phyloP scores from a whole-genome alignment of 1,139 yeast genomes.

The Yamadazyma diddensiae region DNA sequence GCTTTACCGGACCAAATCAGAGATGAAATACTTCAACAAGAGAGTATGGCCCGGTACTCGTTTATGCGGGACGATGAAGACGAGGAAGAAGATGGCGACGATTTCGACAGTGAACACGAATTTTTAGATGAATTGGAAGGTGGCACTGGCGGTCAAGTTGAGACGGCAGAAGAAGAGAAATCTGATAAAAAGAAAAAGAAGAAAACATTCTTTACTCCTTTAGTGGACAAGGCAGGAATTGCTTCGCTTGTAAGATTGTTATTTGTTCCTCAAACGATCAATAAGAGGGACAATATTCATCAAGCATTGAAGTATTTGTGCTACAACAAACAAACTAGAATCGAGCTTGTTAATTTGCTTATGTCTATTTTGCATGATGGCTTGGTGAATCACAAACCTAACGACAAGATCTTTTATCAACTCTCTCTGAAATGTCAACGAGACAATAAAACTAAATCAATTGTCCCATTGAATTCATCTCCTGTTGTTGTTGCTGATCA shows the following conservation, averaged over 20 bases:
- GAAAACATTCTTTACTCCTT: slow-evolving; percentile 53
- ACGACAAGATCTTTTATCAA: slow-evolving; percentile 65
- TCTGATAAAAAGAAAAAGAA: slow-evolving; percentile 9
- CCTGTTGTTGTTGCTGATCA: slow-evolving; percentile 75
- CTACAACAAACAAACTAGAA: slow-evolving; percentile 72
- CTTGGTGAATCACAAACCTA: slow-evolving; percentile 52
- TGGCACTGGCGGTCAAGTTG: slow-evolving; percentile 4
- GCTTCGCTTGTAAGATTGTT: slow-evolving; percentile 69
- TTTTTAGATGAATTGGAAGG: slow-evolving; percentile 10
- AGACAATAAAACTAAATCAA: slow-evolving; percentile 17
- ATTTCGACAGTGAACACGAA: slow-evolving; percentile 15
- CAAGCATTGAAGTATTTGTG: slow-evolving; percentile 68
- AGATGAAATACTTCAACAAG: slow-evolving; percentile 71
- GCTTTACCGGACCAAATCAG: slow-evolving; percentile 78
- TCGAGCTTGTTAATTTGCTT: slow-evolving; percentile 71
- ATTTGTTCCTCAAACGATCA: slow-evolving; percentile 69
- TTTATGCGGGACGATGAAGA: slow-evolving; percentile 24
- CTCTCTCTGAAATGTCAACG: slow-evolving; percentile 38
- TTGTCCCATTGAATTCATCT: slow-evolving; percentile 61
- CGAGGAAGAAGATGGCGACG: slow-evolving; percentile 21
- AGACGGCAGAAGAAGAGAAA: background rate
- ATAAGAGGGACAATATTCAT: slow-evolving; percentile 64
- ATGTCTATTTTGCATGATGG: slow-evolving; percentile 77
- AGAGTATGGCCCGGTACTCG: slow-evolving; percentile 46
- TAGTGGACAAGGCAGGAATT: slow-evolving; percentile 74